Base-by-base conservation (phyloP, 345 rosid genomes). In the Brassica cretica region DNA sequence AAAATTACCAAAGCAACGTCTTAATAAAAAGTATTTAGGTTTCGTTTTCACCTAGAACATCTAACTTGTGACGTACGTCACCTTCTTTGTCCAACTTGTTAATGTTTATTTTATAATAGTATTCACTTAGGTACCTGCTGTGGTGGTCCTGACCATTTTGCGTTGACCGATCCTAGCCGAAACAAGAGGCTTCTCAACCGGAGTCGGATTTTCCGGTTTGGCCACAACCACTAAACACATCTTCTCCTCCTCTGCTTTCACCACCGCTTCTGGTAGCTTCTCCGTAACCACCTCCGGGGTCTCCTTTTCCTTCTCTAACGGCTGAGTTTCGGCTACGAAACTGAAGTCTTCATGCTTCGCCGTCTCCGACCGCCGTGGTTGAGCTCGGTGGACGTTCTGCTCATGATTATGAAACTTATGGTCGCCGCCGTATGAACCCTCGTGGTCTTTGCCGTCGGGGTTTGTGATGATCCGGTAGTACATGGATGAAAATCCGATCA, bases 151-250 rank as follows among this genome's bases (percentile, higher is more conserved):
- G 65, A 84, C 68, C 29, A 58, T 64, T 78, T 78, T 78, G 32
- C 77, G 74, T 70, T 74, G 82, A 12, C 82, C 79, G 24, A 82
- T 78, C 75, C 82, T 70, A 11, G 82, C 59, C 19, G 78, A 30
- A 35, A 75, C 75, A 2, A 82, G 89, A 71, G 89, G 93, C 82
- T 87, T 88, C 86, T 86, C 90, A 19, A 63, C 51, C 78, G 83
- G 58, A 55, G 77, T n/a, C 30, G 81, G 73, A 59, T 56, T 65
- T 19, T 79, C 89, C 49, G 74, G 30, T 56, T 9, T 14, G 19
- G 55, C 70, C 30, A 85, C 91, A 61, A 35, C 35, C 84, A 71
- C 73, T 37, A 82, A 8, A 89, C 53, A 61, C 72, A 0, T 69
- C 55, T 12, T 64, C 58, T 9, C 69, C 58, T 70, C 44, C 35